These are phyloP conservation scores for Butyriboletus loyo DNA, from an alignment of 768 basidiomycete genomes.

Conservation along the genomic window DNA sequence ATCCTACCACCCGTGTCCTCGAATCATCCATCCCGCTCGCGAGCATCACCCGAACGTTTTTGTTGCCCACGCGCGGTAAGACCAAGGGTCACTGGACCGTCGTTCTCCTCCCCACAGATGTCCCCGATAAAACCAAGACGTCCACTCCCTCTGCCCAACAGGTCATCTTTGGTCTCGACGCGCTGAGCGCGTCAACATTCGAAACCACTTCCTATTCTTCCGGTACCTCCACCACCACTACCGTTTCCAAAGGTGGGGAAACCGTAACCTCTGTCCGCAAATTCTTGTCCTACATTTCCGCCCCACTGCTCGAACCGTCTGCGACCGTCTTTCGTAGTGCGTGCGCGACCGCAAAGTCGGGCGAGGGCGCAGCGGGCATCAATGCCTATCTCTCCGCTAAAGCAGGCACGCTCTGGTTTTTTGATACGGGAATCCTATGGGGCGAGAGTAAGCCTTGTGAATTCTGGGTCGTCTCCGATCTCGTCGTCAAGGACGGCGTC, in stretches of 20 bases:
- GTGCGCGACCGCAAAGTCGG: conserved; percentile 34
- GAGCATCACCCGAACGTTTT: conserved; percentile 56
- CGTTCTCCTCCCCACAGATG: conserved; percentile 57
- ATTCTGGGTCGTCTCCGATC: conserved; percentile 64
- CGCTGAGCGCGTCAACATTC: conserved; percentile 44
- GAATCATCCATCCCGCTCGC: conserved; percentile 53
- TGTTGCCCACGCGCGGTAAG: conserved; percentile 75
- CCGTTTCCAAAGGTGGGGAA: conserved; percentile 48
- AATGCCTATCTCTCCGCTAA: conserved; percentile 74
- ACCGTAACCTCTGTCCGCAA: conserved; percentile 48
- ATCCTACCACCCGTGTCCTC: conserved; percentile 45
- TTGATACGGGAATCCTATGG: conserved; percentile 64
- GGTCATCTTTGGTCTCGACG: conserved; percentile 72
- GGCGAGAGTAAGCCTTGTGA: conserved; percentile 76
- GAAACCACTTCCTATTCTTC: conserved; percentile 40
- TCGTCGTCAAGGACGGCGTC: conserved; percentile 52
- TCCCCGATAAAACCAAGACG: conserved; percentile 43
- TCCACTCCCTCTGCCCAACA: conserved; percentile 42
- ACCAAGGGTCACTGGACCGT: conserved; percentile 70
- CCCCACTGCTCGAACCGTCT: conserved; percentile 47
- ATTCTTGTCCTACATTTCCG: conserved; percentile 50
- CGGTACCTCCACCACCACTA: conserved; percentile 24
- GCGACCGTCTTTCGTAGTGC: conserved; percentile 55
- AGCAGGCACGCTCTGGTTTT: conserved; percentile 69
- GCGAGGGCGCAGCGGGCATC: conserved; percentile 53